Percentiles rank a stretch among this genome's conserved stretches.
These are phyloP conservation scores for Tulasnella calospora DNA, from an alignment of 768 basidiomycete species.

Conservation along the genomic window DNA sequence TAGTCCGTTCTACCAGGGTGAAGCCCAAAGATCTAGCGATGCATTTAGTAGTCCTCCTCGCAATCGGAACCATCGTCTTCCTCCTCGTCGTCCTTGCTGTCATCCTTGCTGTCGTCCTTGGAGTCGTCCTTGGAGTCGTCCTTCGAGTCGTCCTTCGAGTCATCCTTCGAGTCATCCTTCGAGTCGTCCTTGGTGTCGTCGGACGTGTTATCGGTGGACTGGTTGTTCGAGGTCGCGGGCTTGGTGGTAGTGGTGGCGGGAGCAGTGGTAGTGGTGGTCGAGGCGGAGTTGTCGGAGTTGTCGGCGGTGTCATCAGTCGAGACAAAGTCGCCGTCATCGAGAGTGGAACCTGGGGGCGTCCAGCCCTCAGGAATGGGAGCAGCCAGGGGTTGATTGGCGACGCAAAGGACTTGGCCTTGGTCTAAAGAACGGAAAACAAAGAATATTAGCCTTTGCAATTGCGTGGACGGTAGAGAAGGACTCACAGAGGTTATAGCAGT, in stretches of 20 bases:
- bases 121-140: background rate
- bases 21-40: background rate
- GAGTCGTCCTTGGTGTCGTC: background rate
- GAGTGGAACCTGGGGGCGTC: background rate
- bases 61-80: background rate
- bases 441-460: background rate
- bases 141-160: background rate
- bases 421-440: background rate
- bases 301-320: background rate
- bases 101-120: background rate
- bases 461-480: too few species aligned
- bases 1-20: background rate
- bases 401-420: slow-evolving; percentile 17
- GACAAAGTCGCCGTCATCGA: background rate
- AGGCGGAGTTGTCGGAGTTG: background rate
- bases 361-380: background rate
- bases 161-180: background rate
- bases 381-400: background rate
- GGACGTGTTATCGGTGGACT: background rate
- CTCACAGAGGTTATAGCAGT: slow-evolving; percentile 12
- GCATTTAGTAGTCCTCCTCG: background rate
- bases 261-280: background rate
- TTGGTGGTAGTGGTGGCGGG: background rate
- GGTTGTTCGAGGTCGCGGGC: background rate
- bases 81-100: background rate